These are phyloP conservation scores for Chlamydomonas urium DNA, from an alignment of 139 green algal genomes.

Conservation along the genomic window DNA sequence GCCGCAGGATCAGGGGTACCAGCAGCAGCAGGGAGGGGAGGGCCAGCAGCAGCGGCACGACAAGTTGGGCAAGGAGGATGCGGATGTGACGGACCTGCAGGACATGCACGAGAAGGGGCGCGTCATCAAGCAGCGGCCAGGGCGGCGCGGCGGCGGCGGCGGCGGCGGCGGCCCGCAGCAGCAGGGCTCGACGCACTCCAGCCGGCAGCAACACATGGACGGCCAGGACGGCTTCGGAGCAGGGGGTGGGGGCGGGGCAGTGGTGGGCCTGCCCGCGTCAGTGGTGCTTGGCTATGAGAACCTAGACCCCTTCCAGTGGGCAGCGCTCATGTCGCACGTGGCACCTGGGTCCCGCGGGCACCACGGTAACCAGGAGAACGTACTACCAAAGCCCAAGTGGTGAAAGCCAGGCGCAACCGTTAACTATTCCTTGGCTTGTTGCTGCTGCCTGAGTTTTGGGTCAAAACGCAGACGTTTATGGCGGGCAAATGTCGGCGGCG, in stretches of 20 bases:
- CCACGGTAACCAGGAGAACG: conserved; percentile 3
- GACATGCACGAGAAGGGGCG: neutral
- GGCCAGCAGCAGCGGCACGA: neutral
- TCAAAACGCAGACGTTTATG: too few species aligned
- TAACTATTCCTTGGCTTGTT: too few species aligned
- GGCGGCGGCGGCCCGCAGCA: neutral
- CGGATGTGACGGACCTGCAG: neutral
- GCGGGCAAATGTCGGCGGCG: too few species aligned
- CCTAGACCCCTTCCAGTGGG: conserved; percentile 21
- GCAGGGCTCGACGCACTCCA: neutral
- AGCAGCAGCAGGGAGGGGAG: neutral
- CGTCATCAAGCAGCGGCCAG: neutral
- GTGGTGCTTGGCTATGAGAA: conserved; percentile 20
- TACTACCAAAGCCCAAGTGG: conserved; percentile 14
- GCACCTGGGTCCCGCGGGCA: neutral
- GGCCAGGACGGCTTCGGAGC: too few species aligned
- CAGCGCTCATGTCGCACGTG: conserved; percentile 6
- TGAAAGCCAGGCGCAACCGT: too few species aligned
- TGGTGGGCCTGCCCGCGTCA: conserved; percentile 5
- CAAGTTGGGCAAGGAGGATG: neutral
- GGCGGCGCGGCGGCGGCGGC: too few species aligned
- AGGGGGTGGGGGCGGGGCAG: neutral
- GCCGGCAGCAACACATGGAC: neutral
- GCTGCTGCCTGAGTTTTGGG: too few species aligned
- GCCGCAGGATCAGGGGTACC: neutral